Evolutionary conservation across 1,284 basidiomycete species (phyloP), one percentile per base, ranked within the genome.

Genomic region (Xerocomus amazonicus): DNA sequence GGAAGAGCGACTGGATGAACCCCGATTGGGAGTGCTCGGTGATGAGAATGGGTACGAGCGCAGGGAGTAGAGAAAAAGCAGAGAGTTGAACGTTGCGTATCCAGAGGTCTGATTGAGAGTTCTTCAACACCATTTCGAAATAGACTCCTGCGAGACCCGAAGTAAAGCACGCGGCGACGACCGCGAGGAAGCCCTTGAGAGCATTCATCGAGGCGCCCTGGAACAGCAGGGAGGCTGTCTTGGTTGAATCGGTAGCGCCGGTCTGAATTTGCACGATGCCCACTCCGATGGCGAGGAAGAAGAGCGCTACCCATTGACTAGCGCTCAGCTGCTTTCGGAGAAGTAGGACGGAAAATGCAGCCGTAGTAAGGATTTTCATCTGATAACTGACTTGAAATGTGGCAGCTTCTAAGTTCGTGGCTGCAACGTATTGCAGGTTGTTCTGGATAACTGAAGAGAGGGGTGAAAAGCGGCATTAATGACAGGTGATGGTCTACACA

Each of bases 91-190:
- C 90, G 71, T 98, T 99, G 59, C 96, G 87, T 49, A 96, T 87
- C 95, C 95, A 97, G 7, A 98, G 79, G 69, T 97, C 93, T 16
- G 84, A 82, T 58, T 84, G 83, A 9, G 90, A 91, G 58, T 83
- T 87, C 73, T 98, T 98, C 63, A 98, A 77, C 16, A 98, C 92
- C 86, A 95, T 94, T 73, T 98, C 96, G 61, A 98, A 97, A 74
- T 98, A 98, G 27, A 97, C 96, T 12, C 96, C 95, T 0, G 96
- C 96, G n/a, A 98, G 83, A 32, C 96, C 96, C 0, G 93, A 97
- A 0, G 94, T 97, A 71, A 97, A 84, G 73, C 95, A 98, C 0
- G 95, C 94, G 3, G 89, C 83, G 1, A 83, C 82, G 48, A 98
- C 94, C 0, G 96, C 96, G 27, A 80, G 68, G 62, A 90, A 97